phyloP scores from a whole-genome alignment of 768 basidiomycete genomes.

The Leccinellum albellum region DNA sequence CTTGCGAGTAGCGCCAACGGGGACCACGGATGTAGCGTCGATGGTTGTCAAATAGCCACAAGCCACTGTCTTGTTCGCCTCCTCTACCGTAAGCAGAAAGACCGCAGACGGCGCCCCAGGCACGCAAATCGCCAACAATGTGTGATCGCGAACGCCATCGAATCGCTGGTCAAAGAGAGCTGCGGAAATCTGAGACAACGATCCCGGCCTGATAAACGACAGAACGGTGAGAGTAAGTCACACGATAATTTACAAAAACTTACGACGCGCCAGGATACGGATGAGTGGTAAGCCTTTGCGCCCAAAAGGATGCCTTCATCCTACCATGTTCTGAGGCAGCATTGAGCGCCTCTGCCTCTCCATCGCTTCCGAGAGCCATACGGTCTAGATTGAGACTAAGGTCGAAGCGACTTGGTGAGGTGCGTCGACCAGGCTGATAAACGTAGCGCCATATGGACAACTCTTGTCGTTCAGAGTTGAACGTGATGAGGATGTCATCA shows the following conservation, averaged over 20 bases:
- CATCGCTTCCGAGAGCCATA: slow-evolving; percentile 56
- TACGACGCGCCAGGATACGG: slow-evolving; percentile 51
- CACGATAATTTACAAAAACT: slow-evolving; percentile 22
- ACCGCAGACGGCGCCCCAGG: slow-evolving; percentile 45
- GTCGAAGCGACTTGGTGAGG: slow-evolving; percentile 51
- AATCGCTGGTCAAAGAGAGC: slow-evolving; percentile 64
- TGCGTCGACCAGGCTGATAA: slow-evolving; percentile 42
- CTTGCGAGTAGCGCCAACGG: slow-evolving; percentile 61
- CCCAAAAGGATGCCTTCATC: slow-evolving; percentile 74
- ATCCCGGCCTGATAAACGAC: slow-evolving; percentile 13
- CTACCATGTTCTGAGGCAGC: slow-evolving; percentile 53
- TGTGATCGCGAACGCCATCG: slow-evolving; percentile 50
- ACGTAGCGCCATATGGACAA: slow-evolving; percentile 73
- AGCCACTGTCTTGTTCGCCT: slow-evolving; percentile 38
- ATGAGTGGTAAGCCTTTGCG: slow-evolving; percentile 53
- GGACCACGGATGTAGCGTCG: slow-evolving; percentile 48
- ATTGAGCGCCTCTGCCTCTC: slow-evolving; percentile 40
- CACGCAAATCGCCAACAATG: slow-evolving; percentile 54
- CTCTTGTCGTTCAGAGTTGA: slow-evolving; percentile 48
- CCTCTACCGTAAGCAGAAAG: slow-evolving; percentile 44
- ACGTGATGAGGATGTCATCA: slow-evolving; percentile 54
- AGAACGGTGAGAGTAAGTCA: background rate
- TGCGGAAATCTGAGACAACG: slow-evolving; percentile 39
- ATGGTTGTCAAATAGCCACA: slow-evolving; percentile 37
- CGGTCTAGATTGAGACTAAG: slow-evolving; percentile 61